A percentile compares a stretch with the other conserved stretches of the same genome.
Conservation (phyloP, 441 rosid species). For the Populus tomentosa region DNA sequence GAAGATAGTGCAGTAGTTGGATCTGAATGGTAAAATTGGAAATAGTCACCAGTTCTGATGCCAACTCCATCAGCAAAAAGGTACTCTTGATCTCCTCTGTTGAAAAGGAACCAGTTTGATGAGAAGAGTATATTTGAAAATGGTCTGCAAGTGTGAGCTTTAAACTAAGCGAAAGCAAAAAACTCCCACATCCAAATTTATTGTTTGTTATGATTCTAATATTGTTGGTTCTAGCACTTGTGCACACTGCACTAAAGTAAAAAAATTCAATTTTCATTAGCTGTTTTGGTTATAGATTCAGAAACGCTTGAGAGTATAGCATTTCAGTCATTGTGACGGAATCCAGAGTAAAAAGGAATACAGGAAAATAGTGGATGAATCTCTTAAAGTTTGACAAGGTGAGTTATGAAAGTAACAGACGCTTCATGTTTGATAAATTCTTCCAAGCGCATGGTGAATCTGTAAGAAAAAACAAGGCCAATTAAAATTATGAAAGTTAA, state of each 20-base stretch:
- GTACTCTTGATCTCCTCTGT: conserved; percentile 61
- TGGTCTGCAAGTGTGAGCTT: neutral
- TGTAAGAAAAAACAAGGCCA: neutral
- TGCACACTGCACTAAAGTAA: neutral
- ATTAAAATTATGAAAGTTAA: neutral
- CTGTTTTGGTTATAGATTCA: neutral
- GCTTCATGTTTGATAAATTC: neutral
- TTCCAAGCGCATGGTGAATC: neutral
- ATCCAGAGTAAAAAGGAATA: neutral
- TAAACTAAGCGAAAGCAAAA: neutral
- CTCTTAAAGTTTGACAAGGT: neutral
- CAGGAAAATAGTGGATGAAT: neutral
- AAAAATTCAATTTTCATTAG: neutral
- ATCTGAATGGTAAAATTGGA: conserved; percentile 57
- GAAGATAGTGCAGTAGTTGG: conserved; percentile 38
- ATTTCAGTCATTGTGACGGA: neutral
- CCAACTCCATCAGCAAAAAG: conserved; percentile 53
- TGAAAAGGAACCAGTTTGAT: neutral
- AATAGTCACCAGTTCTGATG: conserved; percentile 60
- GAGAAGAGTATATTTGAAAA: neutral
- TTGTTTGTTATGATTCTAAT: neutral
- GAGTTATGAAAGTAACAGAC: neutral
- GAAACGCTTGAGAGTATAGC: no score
- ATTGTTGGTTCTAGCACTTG: neutral
- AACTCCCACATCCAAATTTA: neutral